phyloP scores from a whole-genome alignment of 345 rosid genomes.

The Salix brachista region DNA sequence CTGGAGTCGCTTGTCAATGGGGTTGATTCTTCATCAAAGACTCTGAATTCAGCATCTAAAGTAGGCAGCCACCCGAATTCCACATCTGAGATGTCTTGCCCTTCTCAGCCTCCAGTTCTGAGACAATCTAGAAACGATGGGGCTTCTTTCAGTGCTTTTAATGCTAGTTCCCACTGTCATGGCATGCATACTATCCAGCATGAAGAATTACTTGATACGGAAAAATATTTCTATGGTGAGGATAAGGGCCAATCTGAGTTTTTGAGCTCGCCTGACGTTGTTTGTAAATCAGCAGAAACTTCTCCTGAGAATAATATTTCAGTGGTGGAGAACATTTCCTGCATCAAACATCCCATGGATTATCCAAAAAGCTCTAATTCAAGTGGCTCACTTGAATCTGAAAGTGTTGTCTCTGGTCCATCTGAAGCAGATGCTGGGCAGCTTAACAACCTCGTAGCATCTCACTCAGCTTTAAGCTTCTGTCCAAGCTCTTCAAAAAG shows the following conservation, averaged over 20 bases:
- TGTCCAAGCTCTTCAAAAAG: constrained; percentile 64
- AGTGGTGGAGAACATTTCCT: constrained; percentile 25
- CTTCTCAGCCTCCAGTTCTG: constrained; percentile 39
- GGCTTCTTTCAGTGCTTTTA: constrained; percentile 16
- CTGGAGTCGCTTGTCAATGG: constrained; percentile 59
- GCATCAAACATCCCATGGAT: constrained; percentile 28
- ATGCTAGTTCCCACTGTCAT: constrained; percentile 10
- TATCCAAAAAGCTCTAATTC: constrained; percentile 35
- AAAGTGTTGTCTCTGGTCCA: constrained; percentile 29
- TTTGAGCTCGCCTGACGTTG: constrained; percentile 12
- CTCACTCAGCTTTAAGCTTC: constrained; percentile 40
- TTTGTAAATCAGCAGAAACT: constrained; percentile 14
- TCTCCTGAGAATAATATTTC: constrained; percentile 17
- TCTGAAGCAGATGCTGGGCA: constrained; percentile 29
- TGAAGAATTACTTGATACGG: constrained; percentile 35
- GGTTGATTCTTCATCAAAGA: constrained; percentile 40
- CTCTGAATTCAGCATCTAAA: constrained; percentile 34
- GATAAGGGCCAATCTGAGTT: constrained; percentile 21
- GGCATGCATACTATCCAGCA: constrained; percentile 13
- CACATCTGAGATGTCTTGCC: constrained; percentile 16
- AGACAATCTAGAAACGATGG: constrained; percentile 37
- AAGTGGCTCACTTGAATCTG: constrained; percentile 38
- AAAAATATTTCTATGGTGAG: constrained; percentile 24
- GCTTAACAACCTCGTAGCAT: constrained; percentile 26
- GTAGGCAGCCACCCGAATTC: constrained; percentile 28